A percentile compares a stretch with the other conserved stretches of the same genome.
Conservation (phyloP, 306 rosid species). For the Mimosa bimucronata region DNA sequence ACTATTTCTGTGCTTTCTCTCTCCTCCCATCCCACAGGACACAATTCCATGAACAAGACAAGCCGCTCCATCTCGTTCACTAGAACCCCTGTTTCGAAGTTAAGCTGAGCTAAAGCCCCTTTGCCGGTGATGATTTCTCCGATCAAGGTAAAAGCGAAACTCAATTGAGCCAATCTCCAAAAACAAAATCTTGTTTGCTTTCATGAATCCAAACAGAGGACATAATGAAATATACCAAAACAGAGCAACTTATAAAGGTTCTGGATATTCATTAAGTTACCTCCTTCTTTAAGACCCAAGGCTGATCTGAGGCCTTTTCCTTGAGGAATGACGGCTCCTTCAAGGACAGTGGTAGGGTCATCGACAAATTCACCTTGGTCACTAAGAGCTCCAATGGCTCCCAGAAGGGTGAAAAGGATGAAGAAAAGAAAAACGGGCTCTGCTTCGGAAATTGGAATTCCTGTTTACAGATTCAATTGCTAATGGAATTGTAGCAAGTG, state of each 20-base stretch:
- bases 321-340: constrained; percentile 67
- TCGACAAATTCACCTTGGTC: constrained; percentile 94
- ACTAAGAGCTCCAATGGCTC: constrained; percentile 98
- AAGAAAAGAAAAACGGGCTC: constrained; percentile 95
- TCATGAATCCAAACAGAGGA: constrained; percentile 93
- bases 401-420: constrained; percentile 90
- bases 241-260: no score
- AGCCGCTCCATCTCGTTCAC: constrained; percentile 87
- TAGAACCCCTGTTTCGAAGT: constrained; percentile 94
- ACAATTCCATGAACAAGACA: constrained; percentile 81
- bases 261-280: constrained; percentile 28
- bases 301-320: constrained; percentile 73
- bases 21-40: no score
- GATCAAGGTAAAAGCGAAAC: constrained; percentile 84
- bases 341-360: constrained; percentile 63
- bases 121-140: constrained; percentile 95
- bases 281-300: constrained; percentile 88
- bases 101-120: constrained; percentile 92
- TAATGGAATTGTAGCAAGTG: no score
- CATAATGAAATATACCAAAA: constrained; percentile 41
- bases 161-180: constrained; percentile 98
- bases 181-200: constrained; percentile 84
- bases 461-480: constrained; percentile 91
- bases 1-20: no score
- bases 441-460: constrained; percentile 90